Percentiles rank a stretch among this genome's conserved stretches.
Conservation (phyloP, 192 early-diverging fungal species). For the Endogone sp. region DNA sequence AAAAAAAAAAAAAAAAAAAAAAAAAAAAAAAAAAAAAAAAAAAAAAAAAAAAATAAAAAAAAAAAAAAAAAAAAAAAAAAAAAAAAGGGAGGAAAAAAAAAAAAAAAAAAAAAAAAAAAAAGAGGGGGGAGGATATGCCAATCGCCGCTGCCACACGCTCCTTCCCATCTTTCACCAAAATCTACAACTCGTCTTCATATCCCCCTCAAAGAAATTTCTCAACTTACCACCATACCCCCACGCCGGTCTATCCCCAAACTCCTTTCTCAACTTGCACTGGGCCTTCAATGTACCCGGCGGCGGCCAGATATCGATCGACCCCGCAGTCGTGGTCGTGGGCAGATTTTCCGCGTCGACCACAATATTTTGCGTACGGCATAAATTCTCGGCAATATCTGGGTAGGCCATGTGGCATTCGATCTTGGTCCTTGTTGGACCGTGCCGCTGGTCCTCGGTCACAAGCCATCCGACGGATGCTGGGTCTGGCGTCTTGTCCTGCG, state of each 20-base stretch:
- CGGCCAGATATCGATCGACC: slow-evolving; percentile 5
- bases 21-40: neutral
- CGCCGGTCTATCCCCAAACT: neutral
- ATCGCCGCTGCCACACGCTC: too few relatives aligned
- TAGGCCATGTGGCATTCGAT: slow-evolving; percentile 5
- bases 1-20: neutral
- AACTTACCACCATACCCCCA: slow-evolving; percentile 18
- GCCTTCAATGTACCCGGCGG: neutral
- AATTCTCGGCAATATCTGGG: slow-evolving; percentile 12
- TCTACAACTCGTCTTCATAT: too few relatives aligned
- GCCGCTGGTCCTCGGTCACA: neutral
- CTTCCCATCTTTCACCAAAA: too few relatives aligned
- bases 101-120: too few relatives aligned
- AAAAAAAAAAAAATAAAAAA: too few relatives aligned
- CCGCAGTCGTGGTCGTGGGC: neutral
- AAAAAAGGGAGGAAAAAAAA: too few relatives aligned
- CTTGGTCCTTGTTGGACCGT: neutral
- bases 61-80: too few relatives aligned
- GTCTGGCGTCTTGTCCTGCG: neutral
- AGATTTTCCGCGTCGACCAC: neutral
- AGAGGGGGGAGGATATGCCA: too few relatives aligned
- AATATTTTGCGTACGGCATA: slow-evolving; percentile 7
- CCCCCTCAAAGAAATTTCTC: too few relatives aligned
- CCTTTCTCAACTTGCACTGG: slow-evolving; percentile 8
- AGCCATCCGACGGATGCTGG: neutral